phyloP scores from a whole-genome alignment of 495 filamentous ascomycete genomes.

The Neurospora sp. region DNA sequence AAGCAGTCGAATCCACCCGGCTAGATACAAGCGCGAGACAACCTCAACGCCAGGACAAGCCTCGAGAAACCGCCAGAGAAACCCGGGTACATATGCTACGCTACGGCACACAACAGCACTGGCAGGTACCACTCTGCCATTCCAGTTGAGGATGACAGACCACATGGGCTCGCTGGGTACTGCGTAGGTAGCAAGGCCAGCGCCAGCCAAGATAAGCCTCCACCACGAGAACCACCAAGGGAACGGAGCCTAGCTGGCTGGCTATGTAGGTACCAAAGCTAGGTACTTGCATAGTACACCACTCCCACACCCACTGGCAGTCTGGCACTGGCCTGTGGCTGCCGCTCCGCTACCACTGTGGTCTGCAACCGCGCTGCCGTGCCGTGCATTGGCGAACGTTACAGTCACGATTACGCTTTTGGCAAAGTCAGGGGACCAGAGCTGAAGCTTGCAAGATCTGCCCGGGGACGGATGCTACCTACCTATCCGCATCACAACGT shows the following conservation, averaged over 20 bases:
- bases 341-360: slow-evolving; percentile 19
- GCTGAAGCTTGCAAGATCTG: slow-evolving; percentile 24
- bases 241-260: background rate
- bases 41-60: background rate
- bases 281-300: background rate
- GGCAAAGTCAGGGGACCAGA: slow-evolving; percentile 26
- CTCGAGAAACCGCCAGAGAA: background rate
- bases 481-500: slow-evolving; percentile 8
- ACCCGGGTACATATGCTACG: background rate
- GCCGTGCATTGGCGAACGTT: slow-evolving; percentile 25
- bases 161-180: background rate
- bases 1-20: background rate
- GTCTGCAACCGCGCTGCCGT: slow-evolving; percentile 8
- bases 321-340: slow-evolving; percentile 26
- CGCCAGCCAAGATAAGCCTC: background rate
- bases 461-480: slow-evolving; percentile 17
- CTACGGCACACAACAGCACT: background rate
- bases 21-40: background rate
- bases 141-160: background rate
- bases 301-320: background rate
- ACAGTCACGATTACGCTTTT: slow-evolving; percentile 27
- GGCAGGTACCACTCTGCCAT: background rate
- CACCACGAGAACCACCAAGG: background rate
- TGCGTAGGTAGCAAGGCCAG: background rate
- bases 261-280: background rate